Conservation (phyloP, 805 yeast genomes). For the Ogataea wickerhamii region DNA sequence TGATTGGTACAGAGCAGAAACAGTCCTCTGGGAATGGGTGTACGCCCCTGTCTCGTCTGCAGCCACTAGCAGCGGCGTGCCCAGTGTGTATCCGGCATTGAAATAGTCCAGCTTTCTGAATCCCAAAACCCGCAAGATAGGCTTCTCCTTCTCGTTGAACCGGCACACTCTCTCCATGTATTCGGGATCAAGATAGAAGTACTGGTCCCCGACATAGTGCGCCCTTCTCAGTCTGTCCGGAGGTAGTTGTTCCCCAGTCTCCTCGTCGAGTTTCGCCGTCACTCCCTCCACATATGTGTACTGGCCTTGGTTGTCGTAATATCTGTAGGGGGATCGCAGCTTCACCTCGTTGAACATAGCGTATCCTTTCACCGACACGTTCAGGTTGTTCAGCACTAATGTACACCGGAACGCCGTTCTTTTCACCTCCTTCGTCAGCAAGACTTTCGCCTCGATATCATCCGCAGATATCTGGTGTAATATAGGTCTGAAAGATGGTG, state of each 20-base stretch:
- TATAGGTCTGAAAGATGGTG: slow-evolving; percentile 27
- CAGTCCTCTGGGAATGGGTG: slow-evolving; percentile 61
- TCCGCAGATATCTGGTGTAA: slow-evolving; percentile 41
- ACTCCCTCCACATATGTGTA: slow-evolving; percentile 50
- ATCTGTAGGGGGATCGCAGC: slow-evolving; percentile 44
- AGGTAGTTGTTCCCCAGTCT: slow-evolving; percentile 40
- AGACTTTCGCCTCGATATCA: slow-evolving; percentile 45
- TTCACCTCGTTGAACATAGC: slow-evolving; percentile 56
- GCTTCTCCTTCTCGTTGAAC: slow-evolving; percentile 34
- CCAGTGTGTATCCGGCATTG: slow-evolving; percentile 48
- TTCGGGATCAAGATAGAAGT: slow-evolving; percentile 36
- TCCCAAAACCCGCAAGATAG: slow-evolving; percentile 64
- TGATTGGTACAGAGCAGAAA: slow-evolving; percentile 63
- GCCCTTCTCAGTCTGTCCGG: slow-evolving; percentile 34
- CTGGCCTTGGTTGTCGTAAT: slow-evolving; percentile 52
- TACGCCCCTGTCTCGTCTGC: slow-evolving; percentile 58
- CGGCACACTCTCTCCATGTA: slow-evolving; percentile 34
- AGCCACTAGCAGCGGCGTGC: slow-evolving; percentile 58
- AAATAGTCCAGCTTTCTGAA: slow-evolving; percentile 49
- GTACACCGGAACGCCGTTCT: slow-evolving; percentile 62
- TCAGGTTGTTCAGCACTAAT: slow-evolving; percentile 53
- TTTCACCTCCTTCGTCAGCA: slow-evolving; percentile 56
- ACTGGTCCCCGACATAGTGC: slow-evolving; percentile 45
- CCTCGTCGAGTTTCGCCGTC: slow-evolving; percentile 36
- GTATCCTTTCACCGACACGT: slow-evolving; percentile 70